phyloP scores from a whole-genome alignment of 495 filamentous ascomycete genomes.

The Clohesyomyces aquaticus region DNA sequence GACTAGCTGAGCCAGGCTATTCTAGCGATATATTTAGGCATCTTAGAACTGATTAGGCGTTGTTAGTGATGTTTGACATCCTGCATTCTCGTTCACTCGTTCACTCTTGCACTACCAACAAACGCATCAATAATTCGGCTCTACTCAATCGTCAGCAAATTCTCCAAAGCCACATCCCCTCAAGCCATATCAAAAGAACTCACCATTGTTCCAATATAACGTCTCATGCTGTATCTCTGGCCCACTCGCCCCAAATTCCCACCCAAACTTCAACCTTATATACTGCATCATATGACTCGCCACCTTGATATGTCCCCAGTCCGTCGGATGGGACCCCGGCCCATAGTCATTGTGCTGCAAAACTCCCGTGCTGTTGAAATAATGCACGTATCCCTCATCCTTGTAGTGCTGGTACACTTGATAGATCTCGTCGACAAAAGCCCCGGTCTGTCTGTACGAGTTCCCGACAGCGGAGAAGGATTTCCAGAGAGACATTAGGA shows the following conservation, averaged over 20 bases:
- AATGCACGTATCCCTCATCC: conserved; percentile 60
- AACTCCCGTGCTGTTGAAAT: conserved; percentile 69
- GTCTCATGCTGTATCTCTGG: conserved; percentile 61
- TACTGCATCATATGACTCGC: conserved; percentile 68
- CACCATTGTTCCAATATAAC: conserved; percentile 39
- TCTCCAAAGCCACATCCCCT: no score
- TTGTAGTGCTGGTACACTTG: conserved; percentile 52
- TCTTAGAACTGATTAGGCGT: no score
- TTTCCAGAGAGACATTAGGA: conserved; percentile 70
- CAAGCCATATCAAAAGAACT: conserved; percentile 9
- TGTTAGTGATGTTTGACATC: no score
- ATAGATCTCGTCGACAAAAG: conserved; percentile 58
- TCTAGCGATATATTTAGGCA: no score
- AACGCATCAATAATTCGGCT: neutral
- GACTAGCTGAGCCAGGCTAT: no score
- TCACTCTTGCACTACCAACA: no score
- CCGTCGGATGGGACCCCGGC: conserved; percentile 66
- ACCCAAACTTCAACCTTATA: conserved; percentile 57
- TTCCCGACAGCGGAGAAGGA: conserved; percentile 59
- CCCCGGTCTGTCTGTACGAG: conserved; percentile 55
- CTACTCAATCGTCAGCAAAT: neutral
- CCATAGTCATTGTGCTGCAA: conserved; percentile 72
- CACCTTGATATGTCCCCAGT: conserved; percentile 69
- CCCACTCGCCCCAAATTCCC: conserved; percentile 63
- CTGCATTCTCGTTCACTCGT: no score